phyloP scores from a whole-genome alignment of 768 basidiomycete species.

The Tubosaeta brunneosetosa region DNA sequence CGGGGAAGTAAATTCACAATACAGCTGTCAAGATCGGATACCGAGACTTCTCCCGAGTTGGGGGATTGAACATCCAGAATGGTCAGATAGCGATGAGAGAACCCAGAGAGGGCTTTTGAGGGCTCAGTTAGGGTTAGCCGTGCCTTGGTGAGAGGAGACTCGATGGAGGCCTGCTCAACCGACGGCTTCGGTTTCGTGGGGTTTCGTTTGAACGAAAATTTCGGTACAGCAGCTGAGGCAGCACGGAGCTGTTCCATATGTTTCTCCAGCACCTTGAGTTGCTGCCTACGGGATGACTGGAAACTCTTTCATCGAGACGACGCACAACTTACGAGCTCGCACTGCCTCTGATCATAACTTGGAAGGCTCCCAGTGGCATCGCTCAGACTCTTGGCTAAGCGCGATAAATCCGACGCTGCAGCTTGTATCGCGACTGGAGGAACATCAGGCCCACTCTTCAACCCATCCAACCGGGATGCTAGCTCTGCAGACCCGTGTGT shows the following conservation, averaged over 20 bases:
- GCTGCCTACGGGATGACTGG: conserved; percentile 38
- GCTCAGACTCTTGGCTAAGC: conserved; percentile 55
- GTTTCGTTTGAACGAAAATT: conserved; percentile 65
- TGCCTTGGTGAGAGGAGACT: background rate
- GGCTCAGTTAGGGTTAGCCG: conserved; percentile 24
- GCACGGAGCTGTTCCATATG: conserved; percentile 48
- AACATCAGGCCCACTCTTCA: conserved; percentile 29
- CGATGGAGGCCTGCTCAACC: conserved; percentile 1
- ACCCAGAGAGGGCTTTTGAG: conserved; percentile 39
- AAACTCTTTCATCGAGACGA: background rate
- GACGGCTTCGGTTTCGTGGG: conserved; percentile 18
- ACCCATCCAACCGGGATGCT: conserved; percentile 40
- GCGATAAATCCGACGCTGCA: conserved; percentile 48
- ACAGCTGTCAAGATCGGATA: conserved; percentile 64
- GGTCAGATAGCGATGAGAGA: conserved; percentile 45
- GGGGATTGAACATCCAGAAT: conserved; percentile 27
- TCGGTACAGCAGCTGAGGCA: conserved; percentile 45
- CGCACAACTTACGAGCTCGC: conserved; percentile 51
- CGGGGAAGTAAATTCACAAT: conserved; percentile 60
- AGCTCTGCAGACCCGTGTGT: conserved; percentile 39
- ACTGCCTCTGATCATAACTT: conserved; percentile 69
- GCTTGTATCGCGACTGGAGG: conserved; percentile 37
- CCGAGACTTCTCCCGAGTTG: conserved; percentile 48
- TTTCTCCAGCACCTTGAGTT: conserved; percentile 60
- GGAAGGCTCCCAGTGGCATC: conserved; percentile 65